Evolutionary conservation across 306 rosid genomes (phyloP), one percentile per base, ranked within the genome.

Genomic region (Citrullus amarus): DNA sequence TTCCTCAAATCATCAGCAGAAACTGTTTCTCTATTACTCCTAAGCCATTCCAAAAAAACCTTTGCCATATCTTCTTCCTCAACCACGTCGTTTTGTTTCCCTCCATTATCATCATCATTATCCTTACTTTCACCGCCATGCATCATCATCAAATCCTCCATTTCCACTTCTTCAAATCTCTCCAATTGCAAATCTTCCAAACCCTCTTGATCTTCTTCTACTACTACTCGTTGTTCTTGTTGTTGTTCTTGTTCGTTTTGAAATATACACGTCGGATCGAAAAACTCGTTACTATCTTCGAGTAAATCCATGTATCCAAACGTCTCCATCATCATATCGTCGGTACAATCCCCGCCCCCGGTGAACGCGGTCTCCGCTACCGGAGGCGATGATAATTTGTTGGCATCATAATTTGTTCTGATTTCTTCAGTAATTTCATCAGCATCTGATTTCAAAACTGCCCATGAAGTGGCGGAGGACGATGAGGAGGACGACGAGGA

Each of bases 41-140:
- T 88, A 8, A 95, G 86, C 99, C 99, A 95, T 39, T 95, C 97
- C 87, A 95, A 82, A 83, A 95, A 92, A 81, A 95, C 96, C 22
- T n/a, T 81, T 39, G 90, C 90, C 97, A 95, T 89, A 20, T 92
- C 99, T 38, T 88, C 90, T 11, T 63, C 56, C 28, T 4, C 65
- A 34, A 28, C 69, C 28, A 2, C 50, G 7, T 0, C 73, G 73
- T 66, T 66, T 18, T 17, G 30, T 14, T 66, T 34, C 46, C 3
- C 44, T 1, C 22, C 70, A 58, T 58, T 58, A 22, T 20, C 5
- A 57, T 16, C 2, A 12, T 5, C 13, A 32, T 32, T 30, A 16
- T 14, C 14, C 32, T 13, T 38, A 16, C n/a, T 39, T 6, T n/a
- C 30, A 3, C 44, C 71, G 39, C 20, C 50, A 39, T 66, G 73